Evolutionary conservation across 139 green algal species (phyloP).

Genomic region (Eudorina sp.): DNA sequence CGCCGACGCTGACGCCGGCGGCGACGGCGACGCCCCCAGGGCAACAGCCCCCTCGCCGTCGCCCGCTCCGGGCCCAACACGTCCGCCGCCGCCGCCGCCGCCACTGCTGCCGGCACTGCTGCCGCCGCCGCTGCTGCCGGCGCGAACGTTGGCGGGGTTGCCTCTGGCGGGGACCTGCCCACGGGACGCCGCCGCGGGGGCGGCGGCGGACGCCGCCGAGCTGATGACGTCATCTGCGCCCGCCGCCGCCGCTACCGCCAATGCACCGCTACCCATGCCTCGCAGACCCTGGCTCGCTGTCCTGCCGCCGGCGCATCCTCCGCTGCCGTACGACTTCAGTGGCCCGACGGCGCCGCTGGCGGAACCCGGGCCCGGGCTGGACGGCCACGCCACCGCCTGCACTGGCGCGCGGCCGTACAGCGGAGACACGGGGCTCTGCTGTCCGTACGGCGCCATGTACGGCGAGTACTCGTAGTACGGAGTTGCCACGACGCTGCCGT

Average conservation of each 20-base stretch:
- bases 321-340: not conserved
- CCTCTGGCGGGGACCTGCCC: not conserved
- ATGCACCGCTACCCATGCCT: not conserved
- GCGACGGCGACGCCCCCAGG: too few species aligned
- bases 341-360: not conserved
- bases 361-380: not conserved
- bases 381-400: not conserved
- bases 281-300: not conserved
- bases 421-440: not conserved
- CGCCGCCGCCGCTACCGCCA: not conserved
- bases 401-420: slow-evolving; percentile 1
- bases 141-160: not conserved
- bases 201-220: too few species aligned
- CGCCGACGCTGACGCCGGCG: not conserved
- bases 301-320: not conserved
- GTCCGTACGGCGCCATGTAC: not conserved
- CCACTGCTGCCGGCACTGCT: not conserved
- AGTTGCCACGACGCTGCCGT: not conserved
- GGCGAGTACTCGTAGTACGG: slow-evolving; percentile 14
- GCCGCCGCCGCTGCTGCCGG: not conserved
- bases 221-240: not conserved
- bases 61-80: not conserved
- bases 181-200: too few species aligned
- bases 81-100: not conserved
- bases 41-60: not conserved